These are phyloP conservation scores for Salvia rosmarinus DNA, from an alignment of 257 asterid genomes.

Conservation along the genomic window DNA sequence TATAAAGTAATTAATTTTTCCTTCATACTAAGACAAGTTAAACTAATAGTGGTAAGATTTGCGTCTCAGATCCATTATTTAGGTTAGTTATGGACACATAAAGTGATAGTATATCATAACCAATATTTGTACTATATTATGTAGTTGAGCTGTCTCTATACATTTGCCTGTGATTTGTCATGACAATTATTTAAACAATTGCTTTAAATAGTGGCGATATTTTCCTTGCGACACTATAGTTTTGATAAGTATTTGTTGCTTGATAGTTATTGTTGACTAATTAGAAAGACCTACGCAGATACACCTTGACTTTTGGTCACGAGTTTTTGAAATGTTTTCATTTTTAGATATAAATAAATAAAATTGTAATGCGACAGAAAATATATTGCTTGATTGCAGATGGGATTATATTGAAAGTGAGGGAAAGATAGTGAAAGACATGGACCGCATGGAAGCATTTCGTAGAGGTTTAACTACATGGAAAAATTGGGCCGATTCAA, in stretches of 20 bases:
- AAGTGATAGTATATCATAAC: not conserved
- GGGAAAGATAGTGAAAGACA: slow-evolving; percentile 56
- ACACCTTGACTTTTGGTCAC: not conserved
- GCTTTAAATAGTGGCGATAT: not conserved
- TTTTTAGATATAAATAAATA: not conserved
- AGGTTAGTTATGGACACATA: not conserved
- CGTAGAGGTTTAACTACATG: slow-evolving; percentile 53
- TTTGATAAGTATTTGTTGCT: not conserved
- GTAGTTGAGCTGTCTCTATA: not conserved
- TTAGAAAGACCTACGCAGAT: not conserved
- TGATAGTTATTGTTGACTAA: not conserved
- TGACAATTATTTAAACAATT: not conserved
- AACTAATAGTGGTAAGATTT: not conserved
- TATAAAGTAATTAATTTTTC: not conserved
- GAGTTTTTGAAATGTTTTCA: not conserved
- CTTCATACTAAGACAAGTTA: not conserved
- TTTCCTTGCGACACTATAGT: not conserved
- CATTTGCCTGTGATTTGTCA: not conserved
- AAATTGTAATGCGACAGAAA: not conserved
- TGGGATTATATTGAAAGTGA: slow-evolving; percentile 57
- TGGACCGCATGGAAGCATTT: slow-evolving; percentile 69
- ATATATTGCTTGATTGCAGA: slow-evolving; percentile 34
- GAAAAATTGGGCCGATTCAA: slow-evolving; percentile 59
- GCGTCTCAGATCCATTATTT: not conserved
- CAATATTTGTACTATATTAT: not conserved